Evolutionary conservation across 768 basidiomycete genomes (phyloP).

Genomic region (Leccinum disarticulatum): DNA sequence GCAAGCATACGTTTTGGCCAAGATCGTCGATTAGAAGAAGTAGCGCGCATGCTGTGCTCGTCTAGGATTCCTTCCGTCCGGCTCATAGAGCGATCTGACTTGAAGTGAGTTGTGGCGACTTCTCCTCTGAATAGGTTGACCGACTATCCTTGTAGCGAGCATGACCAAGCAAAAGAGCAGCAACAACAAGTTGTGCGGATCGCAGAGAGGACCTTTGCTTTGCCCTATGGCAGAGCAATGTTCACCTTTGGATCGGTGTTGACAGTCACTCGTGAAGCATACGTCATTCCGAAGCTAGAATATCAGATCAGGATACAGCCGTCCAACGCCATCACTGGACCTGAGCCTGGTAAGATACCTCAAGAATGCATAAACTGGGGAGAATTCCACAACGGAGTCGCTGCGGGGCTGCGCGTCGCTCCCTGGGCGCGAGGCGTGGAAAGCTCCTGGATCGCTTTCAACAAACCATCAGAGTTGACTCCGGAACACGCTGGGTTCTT

Average conservation of each 20-base stretch:
- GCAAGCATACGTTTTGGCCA: slow-evolving; percentile 85
- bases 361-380: slow-evolving; percentile 83
- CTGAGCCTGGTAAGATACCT: slow-evolving; percentile 72
- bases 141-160: slow-evolving; percentile 57
- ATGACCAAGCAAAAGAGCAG: slow-evolving; percentile 83
- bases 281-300: slow-evolving; percentile 77
- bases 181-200: slow-evolving; percentile 78
- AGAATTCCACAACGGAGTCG: slow-evolving; percentile 98
- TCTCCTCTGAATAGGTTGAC: neutral
- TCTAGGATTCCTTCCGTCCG: slow-evolving; percentile 67
- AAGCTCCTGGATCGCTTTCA: slow-evolving; percentile 95
- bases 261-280: slow-evolving; percentile 74
- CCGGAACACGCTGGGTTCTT: slow-evolving; percentile 97
- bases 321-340: slow-evolving; percentile 58
- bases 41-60: slow-evolving; percentile 86
- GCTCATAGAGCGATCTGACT: slow-evolving; percentile 64
- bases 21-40: slow-evolving; percentile 89
- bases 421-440: slow-evolving; percentile 75
- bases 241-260: slow-evolving; percentile 86
- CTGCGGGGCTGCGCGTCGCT: slow-evolving; percentile 83
- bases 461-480: slow-evolving; percentile 86
- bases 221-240: slow-evolving; percentile 88
- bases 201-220: slow-evolving; percentile 84
- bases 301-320: slow-evolving; percentile 75
- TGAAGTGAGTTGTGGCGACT: slow-evolving; percentile 49